A percentile compares a stretch with the other conserved stretches of the same genome.
These are phyloP conservation scores for Neopestalotiopsis clavispora DNA, from an alignment of 2,329 filamentous ascomycete species.

Conservation along the genomic window DNA sequence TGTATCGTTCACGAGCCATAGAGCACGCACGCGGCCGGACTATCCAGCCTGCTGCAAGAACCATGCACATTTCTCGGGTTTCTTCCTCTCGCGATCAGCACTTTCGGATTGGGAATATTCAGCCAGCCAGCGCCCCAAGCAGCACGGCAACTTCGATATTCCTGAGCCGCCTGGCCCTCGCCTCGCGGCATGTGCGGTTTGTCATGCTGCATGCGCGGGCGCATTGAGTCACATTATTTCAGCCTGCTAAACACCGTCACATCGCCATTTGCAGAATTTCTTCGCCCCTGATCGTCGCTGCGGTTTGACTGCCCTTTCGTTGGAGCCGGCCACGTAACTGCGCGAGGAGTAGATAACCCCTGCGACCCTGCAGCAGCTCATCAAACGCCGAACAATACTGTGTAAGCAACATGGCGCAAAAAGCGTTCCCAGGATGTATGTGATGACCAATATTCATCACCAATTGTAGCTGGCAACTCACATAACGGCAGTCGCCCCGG, in stretches of 20 bases:
- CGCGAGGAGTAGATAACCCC: neutral
- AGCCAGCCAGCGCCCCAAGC: no score
- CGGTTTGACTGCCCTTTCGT: neutral
- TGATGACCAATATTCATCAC: neutral
- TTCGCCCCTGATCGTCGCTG: conserved; percentile 1
- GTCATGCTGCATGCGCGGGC: neutral
- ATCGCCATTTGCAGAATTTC: neutral
- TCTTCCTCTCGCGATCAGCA: no score
- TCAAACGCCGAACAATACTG: conserved; percentile 6
- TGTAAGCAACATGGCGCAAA: neutral
- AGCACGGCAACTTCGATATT: no score
- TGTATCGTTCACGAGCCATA: neutral
- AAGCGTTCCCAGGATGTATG: neutral
- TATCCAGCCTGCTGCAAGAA: no score
- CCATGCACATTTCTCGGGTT: no score
- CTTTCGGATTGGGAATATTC: no score
- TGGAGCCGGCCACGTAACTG: neutral
- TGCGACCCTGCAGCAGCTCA: neutral
- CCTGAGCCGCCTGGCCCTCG: neutral
- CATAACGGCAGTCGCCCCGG: neutral
- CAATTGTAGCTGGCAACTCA: neutral
- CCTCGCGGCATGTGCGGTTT: neutral
- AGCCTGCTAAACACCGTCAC: neutral
- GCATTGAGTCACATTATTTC: neutral
- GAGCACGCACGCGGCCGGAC: no score